Evolutionary conservation across 176 grass and related monocot species (phyloP), one percentile per base, ranked within the genome.

Genomic region (Saccharum spontaneum): DNA sequence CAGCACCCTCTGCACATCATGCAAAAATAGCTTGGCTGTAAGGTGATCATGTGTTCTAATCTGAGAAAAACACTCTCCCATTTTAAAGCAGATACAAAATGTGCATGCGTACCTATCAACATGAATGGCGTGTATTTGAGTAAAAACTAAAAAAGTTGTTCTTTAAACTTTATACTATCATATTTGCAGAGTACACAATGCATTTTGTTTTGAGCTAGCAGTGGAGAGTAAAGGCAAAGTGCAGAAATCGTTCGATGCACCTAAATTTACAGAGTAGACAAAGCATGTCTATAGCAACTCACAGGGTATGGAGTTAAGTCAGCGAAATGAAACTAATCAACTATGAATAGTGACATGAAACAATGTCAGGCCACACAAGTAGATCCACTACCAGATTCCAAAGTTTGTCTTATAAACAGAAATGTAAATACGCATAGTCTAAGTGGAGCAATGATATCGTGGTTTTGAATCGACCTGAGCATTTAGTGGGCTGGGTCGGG

Each of bases 321-420:
- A 54, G n/a, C 2, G 3, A 6, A 81, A 82, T 48, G 23, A 30
- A 71, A 49, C 43, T 55, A 71, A 9, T 55, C 44, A 41, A n/a
- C 60, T 80, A 71, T 41, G 14, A 70, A 44, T 34, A 28, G 7
- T 34, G 36, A 46, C 37, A 80, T 60, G 23, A 85, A 75, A 70
- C 1, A 1, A 79, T 55, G 24, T 24, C 31, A 76, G 65, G 39
- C 15, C 68, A 63, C 61, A 60, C 34, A 69, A n/a, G 22, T 76
- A 49, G 78, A 65, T 78, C 34, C 50, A 76, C 39, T 28, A 17
- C 48, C 40, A 64, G 52, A 65, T 64, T 69, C 7, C 15, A 18
- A 57, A 38, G 61, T 69, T 49, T 65, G 2, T 38, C 18, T 37
- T 46, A 61, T 60, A 70, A 18, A 50, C 10, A 31, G 74, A 48